phyloP scores from a whole-genome alignment of 345 rosid genomes.

The Syzygium aqueum region DNA sequence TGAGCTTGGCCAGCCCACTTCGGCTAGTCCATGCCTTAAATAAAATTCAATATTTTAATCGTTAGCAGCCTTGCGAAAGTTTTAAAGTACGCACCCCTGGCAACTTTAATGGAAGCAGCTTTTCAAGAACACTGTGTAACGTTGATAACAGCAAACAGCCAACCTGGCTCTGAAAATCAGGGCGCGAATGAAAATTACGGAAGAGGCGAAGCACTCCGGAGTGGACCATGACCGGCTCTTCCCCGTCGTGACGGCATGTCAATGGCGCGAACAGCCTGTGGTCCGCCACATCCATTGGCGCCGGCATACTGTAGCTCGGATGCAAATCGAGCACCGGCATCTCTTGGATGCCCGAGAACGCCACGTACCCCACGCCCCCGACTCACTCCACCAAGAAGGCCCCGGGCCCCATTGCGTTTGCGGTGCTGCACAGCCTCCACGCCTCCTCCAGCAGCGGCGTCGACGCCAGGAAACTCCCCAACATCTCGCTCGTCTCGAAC shows the following conservation, averaged over 20 bases:
- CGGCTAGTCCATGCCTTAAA: too few relatives aligned
- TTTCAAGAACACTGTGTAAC: background rate
- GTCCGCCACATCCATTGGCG: background rate
- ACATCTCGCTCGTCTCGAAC: conserved; percentile 71
- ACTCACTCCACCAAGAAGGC: conserved; percentile 16
- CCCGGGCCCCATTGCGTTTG: conserved; percentile 5
- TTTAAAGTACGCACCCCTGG: too few relatives aligned
- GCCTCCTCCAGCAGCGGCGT: conserved; percentile 40
- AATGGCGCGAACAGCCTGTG: conserved; percentile 21
- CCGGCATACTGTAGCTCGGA: background rate
- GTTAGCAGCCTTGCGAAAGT: too few relatives aligned
- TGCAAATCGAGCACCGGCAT: conserved; percentile 2
- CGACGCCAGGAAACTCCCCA: conserved; percentile 49
- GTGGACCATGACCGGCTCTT: conserved; percentile 45
- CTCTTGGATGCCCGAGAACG: conserved; percentile 35
- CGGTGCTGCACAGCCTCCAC: conserved; percentile 48
- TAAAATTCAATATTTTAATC: too few relatives aligned
- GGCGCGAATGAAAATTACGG: conserved; percentile 5
- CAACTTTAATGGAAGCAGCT: background rate
- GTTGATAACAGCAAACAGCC: background rate
- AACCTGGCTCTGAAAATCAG: conserved; percentile 38
- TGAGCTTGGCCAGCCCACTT: too few relatives aligned
- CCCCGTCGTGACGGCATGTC: conserved; percentile 13
- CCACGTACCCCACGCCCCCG: conserved; percentile 38
- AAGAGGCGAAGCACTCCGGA: conserved; percentile 36